phyloP scores from a whole-genome alignment of 768 basidiomycete genomes.

The Russula sp. region DNA sequence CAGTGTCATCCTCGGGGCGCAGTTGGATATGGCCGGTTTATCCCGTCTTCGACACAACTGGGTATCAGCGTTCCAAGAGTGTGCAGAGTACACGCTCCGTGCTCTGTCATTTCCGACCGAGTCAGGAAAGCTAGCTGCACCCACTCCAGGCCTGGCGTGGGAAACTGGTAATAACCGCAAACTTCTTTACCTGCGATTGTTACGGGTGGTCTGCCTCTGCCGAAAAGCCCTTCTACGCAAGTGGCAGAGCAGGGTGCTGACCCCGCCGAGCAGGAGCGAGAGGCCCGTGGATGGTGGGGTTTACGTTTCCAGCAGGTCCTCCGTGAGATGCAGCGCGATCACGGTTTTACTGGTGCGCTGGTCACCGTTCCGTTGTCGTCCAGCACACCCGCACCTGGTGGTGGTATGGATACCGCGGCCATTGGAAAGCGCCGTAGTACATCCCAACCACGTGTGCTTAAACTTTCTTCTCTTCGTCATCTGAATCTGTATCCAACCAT shows the following conservation, averaged over 20 bases:
- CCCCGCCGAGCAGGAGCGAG: constrained; percentile 49
- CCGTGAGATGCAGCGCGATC: constrained; percentile 47
- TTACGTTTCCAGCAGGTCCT: constrained; percentile 62
- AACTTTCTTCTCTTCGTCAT: constrained; percentile 28
- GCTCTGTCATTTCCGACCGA: constrained; percentile 44
- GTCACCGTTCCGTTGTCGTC: background rate
- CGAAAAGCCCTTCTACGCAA: constrained; percentile 71
- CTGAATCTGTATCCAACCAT: constrained; percentile 23
- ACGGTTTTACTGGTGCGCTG: constrained; percentile 22
- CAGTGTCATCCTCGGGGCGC: constrained; percentile 33
- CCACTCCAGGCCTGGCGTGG: constrained; percentile 34
- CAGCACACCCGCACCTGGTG: background rate
- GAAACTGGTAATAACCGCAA: constrained; percentile 32
- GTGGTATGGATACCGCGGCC: background rate
- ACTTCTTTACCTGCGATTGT: constrained; percentile 41
- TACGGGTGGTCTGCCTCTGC: constrained; percentile 57
- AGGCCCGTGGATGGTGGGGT: constrained; percentile 75
- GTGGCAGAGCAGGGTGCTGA: constrained; percentile 38
- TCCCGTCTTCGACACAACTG: constrained; percentile 40
- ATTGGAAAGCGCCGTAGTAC: background rate
- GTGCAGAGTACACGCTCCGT: constrained; percentile 48
- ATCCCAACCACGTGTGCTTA: constrained; percentile 25
- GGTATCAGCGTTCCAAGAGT: constrained; percentile 54
- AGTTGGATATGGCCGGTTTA: constrained; percentile 36
- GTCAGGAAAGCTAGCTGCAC: constrained; percentile 34